Evolutionary conservation across 441 rosid species (phyloP), one percentile per base, ranked within the genome.

Genomic region (Biscutella auriculata): DNA sequence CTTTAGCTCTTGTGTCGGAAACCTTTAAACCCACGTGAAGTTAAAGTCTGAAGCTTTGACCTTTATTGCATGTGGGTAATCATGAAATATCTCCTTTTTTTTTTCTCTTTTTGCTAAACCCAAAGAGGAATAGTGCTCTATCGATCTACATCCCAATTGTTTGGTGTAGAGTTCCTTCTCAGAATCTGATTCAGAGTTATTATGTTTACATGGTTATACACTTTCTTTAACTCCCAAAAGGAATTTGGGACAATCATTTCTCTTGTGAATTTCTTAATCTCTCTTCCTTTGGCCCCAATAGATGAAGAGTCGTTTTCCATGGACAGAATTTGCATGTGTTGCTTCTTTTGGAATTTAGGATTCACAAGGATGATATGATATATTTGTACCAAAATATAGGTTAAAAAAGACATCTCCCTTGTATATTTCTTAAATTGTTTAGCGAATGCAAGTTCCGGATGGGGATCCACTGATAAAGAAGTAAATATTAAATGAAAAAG

Each of bases 41-140:
- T 35, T 55, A 55, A 55, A 47, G 56, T 55, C 43, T 25, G 7
- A 37, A 47, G 50, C 50, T 64, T 64, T 26, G 15, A 16, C n/a
- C 62, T 63, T 63, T 63, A 35, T 28, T 54, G 55, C 61, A 54
- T 63, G 62, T 54, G 68, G 41, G 33, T 54, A 11, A 40, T 53
- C 46, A 34, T 43, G 53, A 63, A 28, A 7, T 63, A 36, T 63
- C 16, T 63, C 28, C 11, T 15, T 2, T 16, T n/a, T n/a, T n/a
- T n/a, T n/a, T n/a, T n/a, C n/a, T n/a, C n/a, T 17, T n/a, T 8
- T 49, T 39, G 23, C 16, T 37, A 49, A 59, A 45, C 43, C n/a
- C 53, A 58, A 57, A 57, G 52, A 30, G 41, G 62, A 57, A 43
- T 33, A 43, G 42, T 43, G 29, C 6, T 56, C 6, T 6, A 10